Percentiles rank a stretch among this genome's conserved stretches.
These are phyloP conservation scores for Solanum rostratum DNA, from an alignment of 257 asterid genomes.

Conservation along the genomic window DNA sequence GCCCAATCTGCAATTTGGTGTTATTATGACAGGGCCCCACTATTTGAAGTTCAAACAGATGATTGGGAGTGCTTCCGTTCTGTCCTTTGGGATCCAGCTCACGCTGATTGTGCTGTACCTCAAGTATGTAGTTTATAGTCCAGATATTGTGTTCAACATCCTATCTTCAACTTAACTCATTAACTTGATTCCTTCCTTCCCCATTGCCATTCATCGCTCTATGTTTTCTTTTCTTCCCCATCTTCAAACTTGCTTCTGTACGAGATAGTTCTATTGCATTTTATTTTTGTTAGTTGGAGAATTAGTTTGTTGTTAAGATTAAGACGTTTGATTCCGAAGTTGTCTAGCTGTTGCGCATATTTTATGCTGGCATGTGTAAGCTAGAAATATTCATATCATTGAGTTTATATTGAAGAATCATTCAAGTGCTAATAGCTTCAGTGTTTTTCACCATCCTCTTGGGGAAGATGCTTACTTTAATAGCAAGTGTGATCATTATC, in stretches of 20 bases:
- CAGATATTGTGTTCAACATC: not conserved
- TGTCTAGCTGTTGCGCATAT: not conserved
- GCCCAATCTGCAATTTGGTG: not conserved
- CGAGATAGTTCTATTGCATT: not conserved
- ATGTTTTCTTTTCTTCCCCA: not conserved
- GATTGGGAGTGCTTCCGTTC: constrained; percentile 72
- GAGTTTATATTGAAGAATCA: not conserved
- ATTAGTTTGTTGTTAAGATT: not conserved
- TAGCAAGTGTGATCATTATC: not conserved
- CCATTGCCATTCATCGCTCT: not conserved
- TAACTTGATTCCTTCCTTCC: not conserved
- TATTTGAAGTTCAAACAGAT: constrained; percentile 87
- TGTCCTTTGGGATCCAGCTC: constrained; percentile 82
- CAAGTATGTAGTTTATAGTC: constrained; percentile 36
- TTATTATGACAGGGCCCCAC: constrained; percentile 64
- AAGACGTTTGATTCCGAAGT: not conserved
- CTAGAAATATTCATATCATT: not conserved
- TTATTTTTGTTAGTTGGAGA: not conserved
- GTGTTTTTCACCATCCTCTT: not conserved
- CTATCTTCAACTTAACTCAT: not conserved
- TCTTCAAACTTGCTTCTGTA: not conserved
- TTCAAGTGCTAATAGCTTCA: not conserved
- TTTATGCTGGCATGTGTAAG: not conserved
- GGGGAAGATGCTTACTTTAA: not conserved
- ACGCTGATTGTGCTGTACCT: constrained; percentile 93